A percentile compares a stretch with the other conserved stretches of the same genome.
Evolutionary conservation across 768 basidiomycete species (phyloP).

Genomic region (Infundibulicybe gibba): DNA sequence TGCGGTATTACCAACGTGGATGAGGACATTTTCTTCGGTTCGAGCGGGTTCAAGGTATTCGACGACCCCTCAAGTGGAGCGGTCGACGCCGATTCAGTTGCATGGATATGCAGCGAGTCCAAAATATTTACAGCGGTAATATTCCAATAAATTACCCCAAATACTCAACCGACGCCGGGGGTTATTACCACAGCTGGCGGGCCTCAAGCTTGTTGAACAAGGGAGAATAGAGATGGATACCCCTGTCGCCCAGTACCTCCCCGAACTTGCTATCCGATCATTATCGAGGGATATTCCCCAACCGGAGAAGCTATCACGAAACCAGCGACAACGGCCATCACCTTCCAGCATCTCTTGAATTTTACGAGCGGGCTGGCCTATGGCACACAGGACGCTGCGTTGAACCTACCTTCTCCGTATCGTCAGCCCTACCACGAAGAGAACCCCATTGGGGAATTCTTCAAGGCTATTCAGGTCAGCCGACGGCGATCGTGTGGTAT

Average conservation of each 20-base stretch:
- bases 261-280: not conserved
- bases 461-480: too few species aligned
- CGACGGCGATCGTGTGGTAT: too few species aligned
- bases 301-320: not conserved
- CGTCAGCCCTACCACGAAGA: too few species aligned
- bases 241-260: not conserved
- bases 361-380: conserved; percentile 19
- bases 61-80: not conserved
- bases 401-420: too few species aligned
- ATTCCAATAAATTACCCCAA: not conserved
- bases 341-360: conserved; percentile 15
- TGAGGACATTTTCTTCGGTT: not conserved
- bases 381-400: too few species aligned
- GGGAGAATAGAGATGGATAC: not conserved
- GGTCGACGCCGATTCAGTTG: not conserved
- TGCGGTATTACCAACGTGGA: not conserved
- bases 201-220: not conserved
- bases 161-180: not conserved
- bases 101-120: not conserved
- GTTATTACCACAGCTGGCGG: not conserved
- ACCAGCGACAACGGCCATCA: conserved; percentile 13
- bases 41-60: not conserved
- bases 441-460: too few species aligned
- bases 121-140: not conserved
- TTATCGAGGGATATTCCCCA: not conserved